These are phyloP conservation scores for Solanum paucissectum DNA, from an alignment of 257 asterid genomes.

Conservation along the genomic window DNA sequence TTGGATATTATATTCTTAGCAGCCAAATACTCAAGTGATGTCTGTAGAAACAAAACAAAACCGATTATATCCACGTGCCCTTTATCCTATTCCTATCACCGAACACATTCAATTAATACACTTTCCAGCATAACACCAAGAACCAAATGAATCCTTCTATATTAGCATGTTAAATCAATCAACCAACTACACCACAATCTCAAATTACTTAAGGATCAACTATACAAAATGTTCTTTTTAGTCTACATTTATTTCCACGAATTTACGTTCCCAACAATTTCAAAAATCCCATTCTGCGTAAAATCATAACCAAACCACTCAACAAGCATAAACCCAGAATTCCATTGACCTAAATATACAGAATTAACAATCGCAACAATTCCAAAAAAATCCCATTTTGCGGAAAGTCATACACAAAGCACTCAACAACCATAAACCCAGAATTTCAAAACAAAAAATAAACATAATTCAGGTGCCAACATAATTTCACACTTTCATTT, in stretches of 20 bases:
- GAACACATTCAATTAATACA: neutral
- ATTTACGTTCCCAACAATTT: neutral
- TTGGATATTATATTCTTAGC: constrained; percentile 1
- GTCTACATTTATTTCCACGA: neutral
- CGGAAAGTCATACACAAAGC: neutral
- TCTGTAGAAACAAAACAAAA: neutral
- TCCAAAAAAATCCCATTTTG: neutral
- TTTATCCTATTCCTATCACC: neutral
- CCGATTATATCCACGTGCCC: neutral
- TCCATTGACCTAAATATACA: neutral
- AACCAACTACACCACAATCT: neutral
- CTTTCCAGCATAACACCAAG: neutral
- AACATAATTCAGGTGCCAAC: neutral
- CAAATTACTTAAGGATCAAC: neutral
- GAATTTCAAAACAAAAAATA: neutral
- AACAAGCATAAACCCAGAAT: neutral
- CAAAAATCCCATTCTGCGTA: neutral
- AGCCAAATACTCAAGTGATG: neutral
- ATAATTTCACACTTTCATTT: neutral
- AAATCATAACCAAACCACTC: neutral
- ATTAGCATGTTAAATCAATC: neutral
- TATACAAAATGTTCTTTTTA: neutral
- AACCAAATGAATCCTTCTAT: neutral
- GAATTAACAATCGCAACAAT: neutral
- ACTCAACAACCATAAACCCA: neutral